These are phyloP conservation scores for Zostera marina DNA, from an alignment of 116 monocot species.

Conservation along the genomic window DNA sequence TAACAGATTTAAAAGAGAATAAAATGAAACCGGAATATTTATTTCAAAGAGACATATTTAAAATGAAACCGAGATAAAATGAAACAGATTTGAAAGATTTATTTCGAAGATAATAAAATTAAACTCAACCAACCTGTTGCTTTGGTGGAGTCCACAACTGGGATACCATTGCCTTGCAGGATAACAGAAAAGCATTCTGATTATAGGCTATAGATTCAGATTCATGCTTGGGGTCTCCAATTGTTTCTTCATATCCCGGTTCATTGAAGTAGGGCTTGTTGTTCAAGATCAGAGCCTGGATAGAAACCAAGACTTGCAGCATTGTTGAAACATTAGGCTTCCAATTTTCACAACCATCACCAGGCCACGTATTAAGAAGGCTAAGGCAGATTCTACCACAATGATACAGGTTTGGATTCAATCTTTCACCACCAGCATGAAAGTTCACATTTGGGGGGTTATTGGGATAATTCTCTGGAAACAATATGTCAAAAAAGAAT, in stretches of 20 bases:
- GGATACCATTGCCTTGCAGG: conserved; percentile 72
- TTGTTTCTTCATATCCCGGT: conserved; percentile 26
- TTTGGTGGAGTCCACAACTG: conserved; percentile 36
- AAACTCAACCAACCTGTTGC: no score
- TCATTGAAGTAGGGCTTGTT: conserved; percentile 80
- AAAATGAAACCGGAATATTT: no score
- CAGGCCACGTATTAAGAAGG: conserved; percentile 68
- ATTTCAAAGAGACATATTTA: no score
- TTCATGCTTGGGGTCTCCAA: conserved; percentile 32
- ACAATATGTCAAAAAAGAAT: conserved; percentile 80
- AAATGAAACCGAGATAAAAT: no score
- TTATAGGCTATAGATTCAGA: conserved; percentile 34
- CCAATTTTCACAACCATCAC: conserved; percentile 71
- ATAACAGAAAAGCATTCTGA: conserved; percentile 36
- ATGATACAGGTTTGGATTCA: conserved; percentile 78
- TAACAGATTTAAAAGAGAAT: no score
- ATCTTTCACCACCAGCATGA: conserved; percentile 54
- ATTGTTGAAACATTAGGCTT: conserved; percentile 49
- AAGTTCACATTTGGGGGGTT: conserved; percentile 55
- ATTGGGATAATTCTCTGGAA: conserved; percentile 45
- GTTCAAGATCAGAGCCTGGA: conserved; percentile 79
- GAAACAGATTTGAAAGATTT: neutral
- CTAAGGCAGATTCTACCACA: conserved; percentile 80
- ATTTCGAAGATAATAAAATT: no score
- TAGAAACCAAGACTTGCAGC: conserved; percentile 74